phyloP scores from a whole-genome alignment of 1,284 basidiomycete genomes.

The Xerocomus nothofagi region DNA sequence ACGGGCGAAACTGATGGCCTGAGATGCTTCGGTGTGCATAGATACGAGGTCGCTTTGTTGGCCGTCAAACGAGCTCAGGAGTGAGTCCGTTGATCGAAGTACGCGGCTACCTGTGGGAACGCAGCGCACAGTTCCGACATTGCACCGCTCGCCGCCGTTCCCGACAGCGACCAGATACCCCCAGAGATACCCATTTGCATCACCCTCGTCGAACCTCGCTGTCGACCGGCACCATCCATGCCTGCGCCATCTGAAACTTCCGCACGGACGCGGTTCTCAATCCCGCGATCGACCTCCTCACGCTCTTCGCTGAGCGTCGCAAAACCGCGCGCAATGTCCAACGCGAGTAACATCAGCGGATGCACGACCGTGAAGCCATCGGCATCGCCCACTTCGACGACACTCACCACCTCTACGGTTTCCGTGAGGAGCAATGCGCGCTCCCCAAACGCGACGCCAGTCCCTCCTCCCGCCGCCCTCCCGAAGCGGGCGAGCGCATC shows the following conservation, averaged over 20 bases:
- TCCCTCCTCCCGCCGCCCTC: conserved; percentile 21
- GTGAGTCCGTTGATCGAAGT: too few relatives aligned
- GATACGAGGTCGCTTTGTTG: too few relatives aligned
- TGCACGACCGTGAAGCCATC: conserved; percentile 44
- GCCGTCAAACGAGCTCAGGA: too few relatives aligned
- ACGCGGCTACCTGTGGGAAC: conserved; percentile 15
- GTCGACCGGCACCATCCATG: conserved; percentile 19
- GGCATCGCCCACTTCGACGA: conserved; percentile 28
- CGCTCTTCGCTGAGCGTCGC: conserved; percentile 29
- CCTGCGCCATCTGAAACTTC: conserved; percentile 34
- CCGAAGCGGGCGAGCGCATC: conserved; percentile 22
- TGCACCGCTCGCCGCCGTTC: conserved; percentile 16
- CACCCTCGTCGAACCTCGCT: background rate
- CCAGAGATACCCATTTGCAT: conserved; percentile 16
- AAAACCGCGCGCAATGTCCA: conserved; percentile 35
- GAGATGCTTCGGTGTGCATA: too few relatives aligned
- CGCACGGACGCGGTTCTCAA: conserved; percentile 25
- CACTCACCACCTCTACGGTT: conserved; percentile 23
- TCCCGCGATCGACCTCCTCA: conserved; percentile 28
- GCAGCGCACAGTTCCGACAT: background rate
- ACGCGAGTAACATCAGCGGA: conserved; percentile 37
- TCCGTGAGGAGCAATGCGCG: conserved; percentile 17
- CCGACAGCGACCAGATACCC: conserved; percentile 23
- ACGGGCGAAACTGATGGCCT: too few relatives aligned
- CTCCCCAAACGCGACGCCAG: conserved; percentile 35